phyloP scores from a whole-genome alignment of 176 grass and related monocot species.

The Phyllostachys edulis region DNA sequence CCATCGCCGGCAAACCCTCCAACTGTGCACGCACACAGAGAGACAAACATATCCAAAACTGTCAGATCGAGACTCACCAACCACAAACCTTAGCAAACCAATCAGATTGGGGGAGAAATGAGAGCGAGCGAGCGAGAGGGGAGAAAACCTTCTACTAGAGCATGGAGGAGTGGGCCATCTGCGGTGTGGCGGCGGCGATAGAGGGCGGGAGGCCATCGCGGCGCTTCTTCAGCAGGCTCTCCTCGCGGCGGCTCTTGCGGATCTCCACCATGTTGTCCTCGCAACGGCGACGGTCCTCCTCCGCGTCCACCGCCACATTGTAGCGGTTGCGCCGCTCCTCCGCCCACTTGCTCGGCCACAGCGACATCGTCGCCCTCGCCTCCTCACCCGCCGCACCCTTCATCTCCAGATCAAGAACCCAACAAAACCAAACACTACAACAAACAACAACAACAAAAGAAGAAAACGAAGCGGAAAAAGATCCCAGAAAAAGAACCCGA shows the following conservation, averaged over 20 bases:
- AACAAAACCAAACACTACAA: no score
- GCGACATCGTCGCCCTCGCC: conserved; percentile 38
- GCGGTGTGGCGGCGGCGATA: background rate
- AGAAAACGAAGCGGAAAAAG: no score
- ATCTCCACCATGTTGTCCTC: conserved; percentile 70
- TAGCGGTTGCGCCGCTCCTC: conserved; percentile 52
- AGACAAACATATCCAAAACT: background rate
- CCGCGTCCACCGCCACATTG: conserved; percentile 67
- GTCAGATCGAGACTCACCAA: conserved; percentile 23
- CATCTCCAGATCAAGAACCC: no score
- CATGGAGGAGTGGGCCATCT: conserved; percentile 24
- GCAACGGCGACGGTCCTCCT: conserved; percentile 53
- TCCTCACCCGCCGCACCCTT: no score
- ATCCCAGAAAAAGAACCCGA: no score
- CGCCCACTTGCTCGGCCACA: conserved; percentile 58
- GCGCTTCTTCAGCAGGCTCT: conserved; percentile 62
- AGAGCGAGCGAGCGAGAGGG: background rate
- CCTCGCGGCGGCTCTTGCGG: conserved; percentile 59
- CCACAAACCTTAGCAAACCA: background rate
- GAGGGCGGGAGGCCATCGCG: background rate
- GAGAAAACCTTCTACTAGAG: conserved; percentile 42
- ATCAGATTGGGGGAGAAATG: conserved; percentile 10
- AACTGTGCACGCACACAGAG: conserved; percentile 6
- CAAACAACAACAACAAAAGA: no score
- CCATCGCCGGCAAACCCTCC: conserved; percentile 66